A percentile compares a stretch with the other conserved stretches of the same genome.
phyloP scores from a whole-genome alignment of 2,329 filamentous ascomycete genomes.

The Botrytis cinerea region DNA sequence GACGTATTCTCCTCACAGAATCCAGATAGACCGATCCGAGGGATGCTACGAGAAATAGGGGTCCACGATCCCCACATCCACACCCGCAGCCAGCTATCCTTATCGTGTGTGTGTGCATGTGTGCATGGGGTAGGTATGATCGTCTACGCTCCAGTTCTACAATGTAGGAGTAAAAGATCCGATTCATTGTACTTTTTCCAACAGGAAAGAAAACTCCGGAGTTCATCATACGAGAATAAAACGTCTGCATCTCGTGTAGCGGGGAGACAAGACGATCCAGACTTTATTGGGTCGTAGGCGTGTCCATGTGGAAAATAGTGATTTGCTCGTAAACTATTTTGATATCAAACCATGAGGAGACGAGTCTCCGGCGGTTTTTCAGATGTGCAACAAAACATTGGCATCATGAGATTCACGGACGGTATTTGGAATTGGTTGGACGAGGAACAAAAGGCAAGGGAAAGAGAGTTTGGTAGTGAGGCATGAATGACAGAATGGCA shows the following conservation, averaged over 20 bases:
- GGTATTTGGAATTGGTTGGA: background rate
- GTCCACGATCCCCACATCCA: background rate
- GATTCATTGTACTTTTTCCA: background rate
- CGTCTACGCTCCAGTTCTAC: background rate
- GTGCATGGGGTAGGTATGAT: background rate
- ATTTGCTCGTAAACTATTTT: background rate
- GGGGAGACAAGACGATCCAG: background rate
- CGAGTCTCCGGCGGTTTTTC: background rate
- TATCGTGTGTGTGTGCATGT: background rate
- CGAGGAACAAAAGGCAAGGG: background rate
- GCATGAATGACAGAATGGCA: background rate
- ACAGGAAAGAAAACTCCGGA: conserved; percentile 8
- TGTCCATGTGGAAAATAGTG: background rate
- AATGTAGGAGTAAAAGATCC: conserved; percentile 12
- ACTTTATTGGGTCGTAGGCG: background rate
- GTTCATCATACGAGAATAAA: background rate
- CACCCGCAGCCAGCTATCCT: background rate
- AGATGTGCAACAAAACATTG: conserved; percentile 2
- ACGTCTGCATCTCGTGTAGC: background rate
- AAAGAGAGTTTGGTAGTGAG: background rate
- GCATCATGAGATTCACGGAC: background rate
- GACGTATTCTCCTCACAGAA: no score
- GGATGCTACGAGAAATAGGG: background rate
- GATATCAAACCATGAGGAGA: background rate
- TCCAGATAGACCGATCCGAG: background rate